Base-by-base conservation (phyloP, 2,329 filamentous ascomycete genomes). In the Hypoxylon rubiginosum region DNA sequence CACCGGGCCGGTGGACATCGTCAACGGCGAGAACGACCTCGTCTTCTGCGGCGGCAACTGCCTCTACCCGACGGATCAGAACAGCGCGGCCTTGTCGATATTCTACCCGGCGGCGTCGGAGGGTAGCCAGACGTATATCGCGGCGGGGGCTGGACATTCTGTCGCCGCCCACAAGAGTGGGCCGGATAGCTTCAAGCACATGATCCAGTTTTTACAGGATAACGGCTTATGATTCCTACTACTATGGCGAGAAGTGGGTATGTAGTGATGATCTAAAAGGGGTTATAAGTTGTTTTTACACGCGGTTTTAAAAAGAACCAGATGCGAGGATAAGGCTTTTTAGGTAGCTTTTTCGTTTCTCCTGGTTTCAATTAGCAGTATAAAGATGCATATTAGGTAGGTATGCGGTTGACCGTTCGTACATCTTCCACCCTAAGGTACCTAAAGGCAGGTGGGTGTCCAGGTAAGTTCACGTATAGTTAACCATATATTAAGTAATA, bases 41-140 rank as follows among this genome's bases (percentile, higher is more conserved):
- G 69, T 70, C 26, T 72, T 71, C 58, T 73, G 71, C 26, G 64
- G 67, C 15, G 71, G 71, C 15, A 58, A 73, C 45, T 73, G 71
- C 41, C 60, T 68, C 19, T 61, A 67, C 50, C 71, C 71, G 45
- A 65, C 59, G 8, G 66, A 73, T 50, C 71, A 66, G 58, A 68
- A 61, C 52, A 19, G 36, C 17, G 59, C 34, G 9, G 48, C 49
- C 39, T 50, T 71, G 48, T 54, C 56, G 36, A 36, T 55, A 13
- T 70, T 72, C 39, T 72, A 68, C 48, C 67, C 65, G 49, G 69
- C 69, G 11, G 69, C 69, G 46, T 54, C 63, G 19, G 34, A 32
- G 46, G 62, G 57, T 36, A 63, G 58, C 39, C 70, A 64, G 39
- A 70, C 66, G n/a, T 72, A 70, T 58, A 68, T 70, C 54, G 70